Evolutionary conservation across 2,329 filamentous ascomycete genomes (phyloP), one percentile per base, ranked within the genome.

Genomic region (Alternaria tenuissima): DNA sequence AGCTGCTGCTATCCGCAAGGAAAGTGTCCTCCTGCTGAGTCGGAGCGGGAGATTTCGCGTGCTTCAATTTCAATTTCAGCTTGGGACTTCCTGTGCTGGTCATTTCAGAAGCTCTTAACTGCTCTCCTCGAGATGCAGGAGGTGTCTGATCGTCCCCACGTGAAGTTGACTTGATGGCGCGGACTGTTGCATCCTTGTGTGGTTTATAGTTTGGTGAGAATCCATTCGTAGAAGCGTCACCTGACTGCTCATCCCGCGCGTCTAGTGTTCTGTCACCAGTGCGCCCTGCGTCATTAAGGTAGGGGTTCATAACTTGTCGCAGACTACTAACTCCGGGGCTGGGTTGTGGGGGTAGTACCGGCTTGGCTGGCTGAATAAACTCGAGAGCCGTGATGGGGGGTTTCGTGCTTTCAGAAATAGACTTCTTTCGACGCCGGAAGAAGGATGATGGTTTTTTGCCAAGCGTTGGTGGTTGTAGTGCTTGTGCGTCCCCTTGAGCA

Each of bases 381-480:
- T 81, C 78, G 28, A 81, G 67, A 43, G 83, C 79, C 64, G 77
- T 86, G 30, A 89, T 78, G 8, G 90, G 88, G 34, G 90, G 88
- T 39, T 85, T 85, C 22, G 87, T 84, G 44, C 78, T 76, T 64
- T 96, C 93, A 14, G 88, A 87, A 34, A 93, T 80, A 5, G 94
- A 97, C 85, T 94, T 96, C 86, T 98, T 98, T 64, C 94, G 87
- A 61, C 95, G 87, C 63, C 95, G 87, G 81, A 98, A 98, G 81
- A 99, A 98, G 0, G 93, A 94, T 1, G 94, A 96, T 4, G 92
- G 88, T 78, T 97, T 97, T 83, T 97, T 97, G 71, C 92, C 91
- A 52, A 97, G 81, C 4, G 74, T 71, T 24, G 66, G 71, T 51
- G 68, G 72, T 48, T 65, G 63, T 26, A 66, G 66, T 44, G 66